Percentiles rank a stretch among this genome's conserved stretches.
phyloP scores from a whole-genome alignment of 2,329 filamentous ascomycete species.

The Cladophialophora exuberans region DNA sequence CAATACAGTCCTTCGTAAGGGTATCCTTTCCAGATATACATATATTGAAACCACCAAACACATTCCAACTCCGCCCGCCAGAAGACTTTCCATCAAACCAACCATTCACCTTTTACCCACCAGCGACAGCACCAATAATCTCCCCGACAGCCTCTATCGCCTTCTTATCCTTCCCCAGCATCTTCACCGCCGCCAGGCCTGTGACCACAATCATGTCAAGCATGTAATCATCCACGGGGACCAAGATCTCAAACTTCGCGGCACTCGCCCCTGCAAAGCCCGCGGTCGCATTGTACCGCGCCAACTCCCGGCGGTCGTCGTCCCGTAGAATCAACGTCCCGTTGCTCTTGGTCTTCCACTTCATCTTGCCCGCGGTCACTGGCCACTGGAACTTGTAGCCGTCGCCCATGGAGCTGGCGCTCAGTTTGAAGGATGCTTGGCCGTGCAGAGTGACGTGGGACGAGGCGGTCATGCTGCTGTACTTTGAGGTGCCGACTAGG shows the following conservation, averaged over 20 bases:
- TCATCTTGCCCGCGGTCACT: background rate
- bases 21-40: no score
- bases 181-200: conserved; percentile 1
- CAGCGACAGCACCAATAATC: background rate
- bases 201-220: background rate
- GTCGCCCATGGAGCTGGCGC: background rate
- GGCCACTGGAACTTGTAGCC: background rate
- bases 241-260: background rate
- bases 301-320: background rate
- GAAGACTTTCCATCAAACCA: no score
- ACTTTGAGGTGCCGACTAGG: background rate
- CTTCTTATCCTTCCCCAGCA: background rate
- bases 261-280: background rate
- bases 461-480: background rate
- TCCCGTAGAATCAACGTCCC: conserved; percentile 1
- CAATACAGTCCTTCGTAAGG: no score
- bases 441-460: background rate
- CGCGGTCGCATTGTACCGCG: background rate
- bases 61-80: no score
- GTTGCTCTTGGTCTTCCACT: conserved; percentile 1
- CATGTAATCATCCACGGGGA: background rate
- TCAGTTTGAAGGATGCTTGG: background rate
- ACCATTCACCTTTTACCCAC: background rate
- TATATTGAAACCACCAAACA: no score
- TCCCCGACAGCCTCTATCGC: background rate